phyloP scores from a whole-genome alignment of 768 basidiomycete species.

The Boletus eberwhitei region DNA sequence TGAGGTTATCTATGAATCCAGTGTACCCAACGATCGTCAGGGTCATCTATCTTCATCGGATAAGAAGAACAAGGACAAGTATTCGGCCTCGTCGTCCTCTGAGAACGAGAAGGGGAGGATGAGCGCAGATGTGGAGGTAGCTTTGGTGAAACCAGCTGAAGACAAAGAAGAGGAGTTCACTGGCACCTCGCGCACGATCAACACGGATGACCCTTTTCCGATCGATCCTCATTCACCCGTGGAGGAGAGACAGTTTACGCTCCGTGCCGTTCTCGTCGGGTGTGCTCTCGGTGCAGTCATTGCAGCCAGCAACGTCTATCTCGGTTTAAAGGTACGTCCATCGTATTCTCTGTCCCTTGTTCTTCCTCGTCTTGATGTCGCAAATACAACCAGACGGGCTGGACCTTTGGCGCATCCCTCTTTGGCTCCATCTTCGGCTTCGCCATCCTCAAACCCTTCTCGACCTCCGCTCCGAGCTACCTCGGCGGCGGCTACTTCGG shows the following conservation, averaged over 20 bases:
- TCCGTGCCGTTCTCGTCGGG: conserved; percentile 51
- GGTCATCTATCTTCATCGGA: background rate
- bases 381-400: conserved; percentile 43
- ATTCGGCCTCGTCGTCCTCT: background rate
- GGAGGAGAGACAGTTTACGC: conserved; percentile 47
- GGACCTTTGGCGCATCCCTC: conserved; percentile 60
- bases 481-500: conserved; percentile 54
- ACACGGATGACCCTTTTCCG: conserved; percentile 46
- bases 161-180: background rate
- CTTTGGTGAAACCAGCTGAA: background rate
- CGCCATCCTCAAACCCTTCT: conserved; percentile 57
- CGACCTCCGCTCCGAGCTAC: conserved; percentile 43
- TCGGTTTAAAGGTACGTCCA: conserved; percentile 48
- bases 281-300: conserved; percentile 52
- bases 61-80: background rate
- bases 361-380: background rate
- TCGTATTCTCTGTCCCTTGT: background rate
- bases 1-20: background rate
- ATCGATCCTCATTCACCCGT: conserved; percentile 42
- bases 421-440: conserved; percentile 44
- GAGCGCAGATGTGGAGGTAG: background rate
- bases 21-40: background rate
- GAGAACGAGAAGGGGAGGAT: background rate
- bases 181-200: conserved; percentile 10
- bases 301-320: conserved; percentile 62